These are phyloP conservation scores for Meripilus lineatus DNA, from an alignment of 1,284 basidiomycete species.

Conservation along the genomic window DNA sequence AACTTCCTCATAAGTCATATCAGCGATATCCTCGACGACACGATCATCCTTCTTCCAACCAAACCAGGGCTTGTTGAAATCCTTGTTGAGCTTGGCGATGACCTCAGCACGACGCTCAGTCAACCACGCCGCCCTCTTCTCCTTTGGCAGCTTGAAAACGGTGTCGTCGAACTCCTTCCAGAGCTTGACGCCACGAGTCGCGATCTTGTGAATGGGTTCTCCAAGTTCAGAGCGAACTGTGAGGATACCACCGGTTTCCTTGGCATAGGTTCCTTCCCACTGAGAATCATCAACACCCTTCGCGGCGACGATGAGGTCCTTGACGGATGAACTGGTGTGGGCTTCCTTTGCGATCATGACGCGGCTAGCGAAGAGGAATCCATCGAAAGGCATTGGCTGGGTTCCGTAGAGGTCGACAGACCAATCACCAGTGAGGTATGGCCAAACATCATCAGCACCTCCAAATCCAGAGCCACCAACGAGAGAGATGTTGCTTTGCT, in stretches of 20 bases:
- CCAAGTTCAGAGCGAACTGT: slow-evolving; percentile 98
- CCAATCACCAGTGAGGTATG: slow-evolving; percentile 97
- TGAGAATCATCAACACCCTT: slow-evolving; percentile 86
- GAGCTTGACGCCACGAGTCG: slow-evolving; percentile 92
- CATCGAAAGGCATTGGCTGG: slow-evolving; percentile 99
- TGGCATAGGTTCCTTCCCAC: slow-evolving; percentile 95
- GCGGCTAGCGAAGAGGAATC: slow-evolving; percentile 92
- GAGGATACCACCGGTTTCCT: slow-evolving; percentile 93
- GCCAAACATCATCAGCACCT: slow-evolving; percentile 93
- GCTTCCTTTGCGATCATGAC: slow-evolving; percentile 99
- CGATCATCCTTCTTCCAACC: slow-evolving; percentile 89
- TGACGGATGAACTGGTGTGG: slow-evolving; percentile 90
- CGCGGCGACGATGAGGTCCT: slow-evolving; percentile 94
- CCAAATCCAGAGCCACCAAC: slow-evolving; percentile 98
- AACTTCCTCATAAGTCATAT: slow-evolving; percentile 99
- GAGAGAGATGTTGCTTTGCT: slow-evolving; percentile 84
- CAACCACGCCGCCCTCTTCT: slow-evolving; percentile 91
- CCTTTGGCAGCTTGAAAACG: slow-evolving; percentile 92
- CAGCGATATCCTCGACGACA: slow-evolving; percentile 81
- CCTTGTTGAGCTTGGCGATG: slow-evolving; percentile 88
- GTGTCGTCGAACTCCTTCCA: slow-evolving; percentile 99
- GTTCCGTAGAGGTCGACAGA: slow-evolving; percentile 75
- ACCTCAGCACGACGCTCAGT: slow-evolving; percentile 85
- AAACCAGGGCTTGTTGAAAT: slow-evolving; percentile 98
- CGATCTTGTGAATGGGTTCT: slow-evolving; percentile 99